These are phyloP conservation scores for Mitragyna speciosa DNA, from an alignment of 257 asterid species.

Conservation along the genomic window DNA sequence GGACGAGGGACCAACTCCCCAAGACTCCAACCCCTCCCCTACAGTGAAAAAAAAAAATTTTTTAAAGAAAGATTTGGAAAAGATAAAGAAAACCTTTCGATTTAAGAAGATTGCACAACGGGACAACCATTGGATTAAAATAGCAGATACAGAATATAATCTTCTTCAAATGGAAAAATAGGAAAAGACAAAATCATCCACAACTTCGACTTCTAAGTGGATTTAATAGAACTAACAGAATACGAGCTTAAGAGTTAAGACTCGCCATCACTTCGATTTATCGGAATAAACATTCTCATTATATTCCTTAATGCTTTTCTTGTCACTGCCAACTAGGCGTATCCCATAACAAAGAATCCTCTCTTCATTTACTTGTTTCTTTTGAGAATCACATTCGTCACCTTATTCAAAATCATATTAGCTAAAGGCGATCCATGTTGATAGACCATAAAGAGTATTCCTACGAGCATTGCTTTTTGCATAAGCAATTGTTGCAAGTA, in stretches of 20 bases:
- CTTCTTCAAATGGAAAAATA: neutral
- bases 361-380: neutral
- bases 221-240: neutral
- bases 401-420: neutral
- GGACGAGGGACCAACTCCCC: conserved; percentile 4
- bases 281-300: neutral
- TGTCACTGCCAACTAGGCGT: neutral
- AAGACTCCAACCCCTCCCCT: conserved; percentile 1
- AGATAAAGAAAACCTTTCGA: neutral
- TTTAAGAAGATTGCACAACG: neutral
- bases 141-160: too few relatives aligned
- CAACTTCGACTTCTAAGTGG: neutral
- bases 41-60: neutral
- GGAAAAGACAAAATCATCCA: neutral
- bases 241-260: too few relatives aligned
- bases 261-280: neutral
- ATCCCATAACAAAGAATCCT: neutral
- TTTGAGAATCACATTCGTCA: neutral
- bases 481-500: neutral
- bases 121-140: neutral
- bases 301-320: neutral
- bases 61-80: neutral
- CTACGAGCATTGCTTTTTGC: neutral
- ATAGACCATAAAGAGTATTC: neutral
- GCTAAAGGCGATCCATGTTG: neutral